phyloP scores from a whole-genome alignment of 2,329 filamentous ascomycete genomes.

The Pseudodiploospora longispora region DNA sequence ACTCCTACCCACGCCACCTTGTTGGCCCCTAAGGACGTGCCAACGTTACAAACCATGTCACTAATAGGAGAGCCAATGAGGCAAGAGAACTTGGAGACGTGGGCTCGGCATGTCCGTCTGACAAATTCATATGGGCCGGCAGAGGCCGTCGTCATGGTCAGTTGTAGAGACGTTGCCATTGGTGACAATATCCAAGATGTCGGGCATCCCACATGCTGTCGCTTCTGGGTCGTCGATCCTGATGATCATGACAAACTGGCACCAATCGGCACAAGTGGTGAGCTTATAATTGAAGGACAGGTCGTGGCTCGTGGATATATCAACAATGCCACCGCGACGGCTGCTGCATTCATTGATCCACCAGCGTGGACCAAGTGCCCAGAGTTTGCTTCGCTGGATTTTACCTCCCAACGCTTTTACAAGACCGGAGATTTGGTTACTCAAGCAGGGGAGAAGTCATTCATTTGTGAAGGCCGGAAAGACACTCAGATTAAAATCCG shows the following conservation, averaged over 20 bases:
- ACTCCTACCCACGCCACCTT: background rate
- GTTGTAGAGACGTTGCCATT: background rate
- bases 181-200: conserved; percentile 1
- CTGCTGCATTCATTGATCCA: conserved; percentile 21
- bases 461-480: conserved; percentile 42
- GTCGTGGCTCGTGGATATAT: conserved; percentile 41
- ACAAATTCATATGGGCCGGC: conserved; percentile 26
- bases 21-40: background rate
- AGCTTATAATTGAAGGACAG: conserved; percentile 31
- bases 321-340: conserved; percentile 16
- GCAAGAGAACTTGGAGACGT: background rate
- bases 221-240: conserved; percentile 12
- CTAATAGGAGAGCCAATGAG: background rate
- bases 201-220: too few species aligned
- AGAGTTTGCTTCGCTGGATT: background rate
- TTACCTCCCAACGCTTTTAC: conserved; percentile 30
- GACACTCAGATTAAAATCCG: conserved; percentile 50
- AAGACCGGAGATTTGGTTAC: conserved; percentile 38
- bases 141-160: conserved; percentile 12
- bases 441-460: conserved; percentile 24
- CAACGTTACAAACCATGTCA: background rate
- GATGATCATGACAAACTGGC: conserved; percentile 11
- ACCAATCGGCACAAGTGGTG: conserved; percentile 16
- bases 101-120: conserved; percentile 14
- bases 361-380: conserved; percentile 28